Evolutionary conservation across 2,329 filamentous ascomycete genomes (phyloP), one percentile per base, ranked within the genome.

Genomic region (Ascochyta clinopodiicola): DNA sequence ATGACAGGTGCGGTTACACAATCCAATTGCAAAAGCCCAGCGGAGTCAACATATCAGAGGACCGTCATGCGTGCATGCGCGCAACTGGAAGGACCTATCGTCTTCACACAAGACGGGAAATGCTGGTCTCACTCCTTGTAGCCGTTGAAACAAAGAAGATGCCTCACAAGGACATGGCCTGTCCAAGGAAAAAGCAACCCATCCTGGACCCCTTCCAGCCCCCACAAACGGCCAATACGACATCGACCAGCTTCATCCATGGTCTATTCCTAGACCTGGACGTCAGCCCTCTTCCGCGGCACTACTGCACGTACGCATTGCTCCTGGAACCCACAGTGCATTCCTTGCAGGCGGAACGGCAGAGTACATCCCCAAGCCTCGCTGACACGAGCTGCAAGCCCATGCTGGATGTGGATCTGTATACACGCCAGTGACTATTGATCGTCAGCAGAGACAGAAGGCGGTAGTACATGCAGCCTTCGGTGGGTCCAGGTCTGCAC

Each of bases 371-470:
- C 45, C 52, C 40, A 44, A 31, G 34, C 29, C 37, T 55, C 38
- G 44, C 40, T 35, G 25, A 56, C 46, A 56, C 46, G 52, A 56
- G 52, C 52, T 56, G 52, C 47, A 56, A 46, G 37, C 42, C 52
- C 52, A 56, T 56, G 47, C 47, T 56, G 36, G 21, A 51, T 15
- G 22, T 50, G 36, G 42, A 29, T 6, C 8, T 43, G 52, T 47
- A 51, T 56, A 56, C 52, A 49, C 45, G 34, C 51, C 45, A 49
- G 25, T 44, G 21, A 21, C 51, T 29, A 40, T 49, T 21, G 21
- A 45, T 46, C 45, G 34, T 27, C 39, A 13, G 25, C 37, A 37
- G 42, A 51, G 47, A 24, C 37, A 46, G 12, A 24, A 24, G 7
- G 51, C 21, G 40, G 52, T 56, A 15, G 12, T 37, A 56, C 52